phyloP scores from a whole-genome alignment of 1,139 yeast genomes.

The Magnusiomyces paraingens region DNA sequence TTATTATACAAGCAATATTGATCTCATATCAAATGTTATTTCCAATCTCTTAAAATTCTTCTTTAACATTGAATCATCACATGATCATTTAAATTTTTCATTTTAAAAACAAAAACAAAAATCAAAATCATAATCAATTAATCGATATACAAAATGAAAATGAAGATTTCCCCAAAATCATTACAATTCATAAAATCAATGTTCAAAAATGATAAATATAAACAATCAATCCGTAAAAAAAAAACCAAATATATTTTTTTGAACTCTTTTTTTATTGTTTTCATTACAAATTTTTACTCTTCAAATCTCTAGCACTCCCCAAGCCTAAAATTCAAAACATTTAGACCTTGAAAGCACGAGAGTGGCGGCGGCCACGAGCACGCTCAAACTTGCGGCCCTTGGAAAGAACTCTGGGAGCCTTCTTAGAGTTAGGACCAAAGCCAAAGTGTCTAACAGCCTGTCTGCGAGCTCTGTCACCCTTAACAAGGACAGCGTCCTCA shows the following conservation, averaged over 20 bases:
- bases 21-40: no score
- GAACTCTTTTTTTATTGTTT: background rate
- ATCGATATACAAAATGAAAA: no score
- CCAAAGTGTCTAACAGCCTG: slow-evolving; percentile 99
- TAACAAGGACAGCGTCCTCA: slow-evolving; percentile 93
- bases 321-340: background rate
- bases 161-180: no score
- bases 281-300: background rate
- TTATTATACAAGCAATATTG: no score
- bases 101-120: no score
- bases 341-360: slow-evolving; percentile 99
- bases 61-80: no score
- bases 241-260: background rate
- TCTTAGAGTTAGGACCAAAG: slow-evolving; percentile 98
- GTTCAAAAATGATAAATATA: background rate
- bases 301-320: background rate
- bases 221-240: background rate
- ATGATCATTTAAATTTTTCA: no score
- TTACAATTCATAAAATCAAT: no score
- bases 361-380: slow-evolving; percentile 99
- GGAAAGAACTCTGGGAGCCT: slow-evolving; percentile 97
- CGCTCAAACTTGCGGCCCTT: slow-evolving; percentile 99
- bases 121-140: no score
- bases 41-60: no score
- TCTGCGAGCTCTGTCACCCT: slow-evolving; percentile 99